Percentiles rank a stretch among this genome's conserved stretches.
Conservation (phyloP, 495 filamentous ascomycete genomes). For the Hyaloscypha hepaticicola region DNA sequence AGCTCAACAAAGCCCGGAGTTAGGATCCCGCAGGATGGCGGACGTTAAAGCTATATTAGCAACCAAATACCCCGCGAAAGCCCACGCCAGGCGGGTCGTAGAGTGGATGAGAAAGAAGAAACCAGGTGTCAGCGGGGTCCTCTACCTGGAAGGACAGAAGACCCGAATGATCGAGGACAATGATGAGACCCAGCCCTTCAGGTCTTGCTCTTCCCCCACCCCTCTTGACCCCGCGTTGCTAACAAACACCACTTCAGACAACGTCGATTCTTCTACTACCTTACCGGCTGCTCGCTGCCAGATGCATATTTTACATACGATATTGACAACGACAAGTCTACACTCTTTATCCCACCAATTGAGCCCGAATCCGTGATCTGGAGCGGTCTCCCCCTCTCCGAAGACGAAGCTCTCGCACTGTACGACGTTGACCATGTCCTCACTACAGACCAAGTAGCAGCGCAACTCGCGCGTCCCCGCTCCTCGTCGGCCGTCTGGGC, state of each 20-base stretch:
- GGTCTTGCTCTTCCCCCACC: conserved; percentile 47
- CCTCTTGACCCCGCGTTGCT: conserved; percentile 7
- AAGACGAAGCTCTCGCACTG: conserved; percentile 66
- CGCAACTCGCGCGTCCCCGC: conserved; percentile 27
- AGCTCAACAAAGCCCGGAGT: not conserved
- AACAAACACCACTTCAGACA: conserved; percentile 53
- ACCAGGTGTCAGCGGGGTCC: conserved; percentile 58
- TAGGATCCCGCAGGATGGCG: conserved; percentile 21
- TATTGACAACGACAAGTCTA: conserved; percentile 66
- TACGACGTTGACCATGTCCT: conserved; percentile 63
- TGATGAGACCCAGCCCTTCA: conserved; percentile 73
- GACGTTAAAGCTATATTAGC: conserved; percentile 45
- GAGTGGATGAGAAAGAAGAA: conserved; percentile 64
- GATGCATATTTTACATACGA: conserved; percentile 85
- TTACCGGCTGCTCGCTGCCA: conserved; percentile 80
- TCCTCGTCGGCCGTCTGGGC: conserved; percentile 59
- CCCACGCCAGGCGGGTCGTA: conserved; percentile 78
- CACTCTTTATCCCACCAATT: conserved; percentile 89
- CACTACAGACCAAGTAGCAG: conserved; percentile 68
- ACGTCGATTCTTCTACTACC: conserved; percentile 91
- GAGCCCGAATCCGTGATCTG: conserved; percentile 92
- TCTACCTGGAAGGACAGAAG: conserved; percentile 87
- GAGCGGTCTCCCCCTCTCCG: conserved; percentile 81
- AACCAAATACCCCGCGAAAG: conserved; percentile 94
- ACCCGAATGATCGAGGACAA: conserved; percentile 78